Evolutionary conservation across 225 moss, liverwort and hornwort genomes (phyloP).

Genomic region (Sphagnum contortum): DNA sequence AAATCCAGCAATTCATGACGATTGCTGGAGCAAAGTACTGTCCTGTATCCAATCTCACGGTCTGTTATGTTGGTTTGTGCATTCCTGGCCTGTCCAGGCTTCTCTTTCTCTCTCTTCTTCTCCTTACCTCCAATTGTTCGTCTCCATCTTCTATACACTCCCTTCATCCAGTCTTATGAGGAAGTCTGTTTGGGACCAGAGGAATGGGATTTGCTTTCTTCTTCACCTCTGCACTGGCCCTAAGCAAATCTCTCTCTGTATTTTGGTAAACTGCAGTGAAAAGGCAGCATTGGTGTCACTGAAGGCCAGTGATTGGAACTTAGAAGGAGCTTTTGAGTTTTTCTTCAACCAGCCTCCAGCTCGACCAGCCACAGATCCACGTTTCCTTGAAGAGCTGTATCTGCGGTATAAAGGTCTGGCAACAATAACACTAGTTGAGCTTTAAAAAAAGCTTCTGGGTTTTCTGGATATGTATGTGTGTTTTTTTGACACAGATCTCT

Average conservation of each 20-base stretch:
- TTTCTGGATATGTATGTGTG: constrained; percentile 8
- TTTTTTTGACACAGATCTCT: too few species aligned
- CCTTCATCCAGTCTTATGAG: too few species aligned
- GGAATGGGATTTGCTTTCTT: too few species aligned
- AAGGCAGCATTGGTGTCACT: constrained; percentile 81
- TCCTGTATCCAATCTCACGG: background rate
- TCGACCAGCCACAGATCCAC: constrained; percentile 74
- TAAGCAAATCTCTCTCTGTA: too few species aligned
- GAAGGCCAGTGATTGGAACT: constrained; percentile 93
- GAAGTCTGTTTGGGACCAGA: too few species aligned
- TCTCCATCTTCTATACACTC: too few species aligned
- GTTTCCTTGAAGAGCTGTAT: constrained; percentile 83
- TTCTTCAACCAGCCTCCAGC: constrained; percentile 88
- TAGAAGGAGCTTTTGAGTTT: constrained; percentile 90
- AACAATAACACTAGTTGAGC: background rate
- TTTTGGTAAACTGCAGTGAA: constrained; percentile 45
- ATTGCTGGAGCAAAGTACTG: constrained; percentile 89
- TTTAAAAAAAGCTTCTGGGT: too few species aligned
- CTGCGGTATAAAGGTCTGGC: constrained; percentile 78
- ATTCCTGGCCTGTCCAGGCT: background rate
- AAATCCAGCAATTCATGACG: constrained; percentile 91
- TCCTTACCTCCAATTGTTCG: too few species aligned
- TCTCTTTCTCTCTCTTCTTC: too few species aligned
- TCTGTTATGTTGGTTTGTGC: background rate
- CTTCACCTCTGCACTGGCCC: too few species aligned